Conservation (phyloP, 257 asterid genomes). For the Solanum clarkiae region DNA sequence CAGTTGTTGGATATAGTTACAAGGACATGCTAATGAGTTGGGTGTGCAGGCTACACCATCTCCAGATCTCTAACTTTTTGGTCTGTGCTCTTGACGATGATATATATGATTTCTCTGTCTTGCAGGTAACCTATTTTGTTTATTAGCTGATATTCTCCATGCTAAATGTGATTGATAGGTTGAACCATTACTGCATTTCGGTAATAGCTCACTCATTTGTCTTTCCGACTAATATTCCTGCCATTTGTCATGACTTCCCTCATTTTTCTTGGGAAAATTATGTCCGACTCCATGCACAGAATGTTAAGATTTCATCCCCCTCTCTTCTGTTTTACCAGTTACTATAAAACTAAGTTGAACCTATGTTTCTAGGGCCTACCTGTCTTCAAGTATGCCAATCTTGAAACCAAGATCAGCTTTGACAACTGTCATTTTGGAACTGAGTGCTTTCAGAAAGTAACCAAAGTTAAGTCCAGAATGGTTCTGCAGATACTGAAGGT, state of each 20-base stretch:
- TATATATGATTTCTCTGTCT: constrained; percentile 51
- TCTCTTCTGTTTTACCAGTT: not conserved
- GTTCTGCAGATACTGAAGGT: constrained; percentile 78
- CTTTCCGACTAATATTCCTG: not conserved
- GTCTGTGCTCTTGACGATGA: constrained; percentile 77
- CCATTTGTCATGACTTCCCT: not conserved
- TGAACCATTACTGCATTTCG: not conserved
- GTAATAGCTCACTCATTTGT: not conserved
- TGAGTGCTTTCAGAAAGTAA: constrained; percentile 82
- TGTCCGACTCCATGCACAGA: not conserved
- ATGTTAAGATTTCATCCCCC: not conserved
- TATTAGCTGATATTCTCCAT: not conserved
- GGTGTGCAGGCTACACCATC: constrained; percentile 67
- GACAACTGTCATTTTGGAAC: constrained; percentile 93
- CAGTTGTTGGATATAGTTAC: constrained; percentile 80
- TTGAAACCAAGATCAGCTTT: constrained; percentile 68
- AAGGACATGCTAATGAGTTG: constrained; percentile 97
- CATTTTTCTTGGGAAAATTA: not conserved
- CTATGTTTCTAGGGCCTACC: constrained; percentile 66
- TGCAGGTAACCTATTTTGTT: constrained; percentile 51
- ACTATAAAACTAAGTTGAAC: not conserved
- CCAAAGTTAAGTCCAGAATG: constrained; percentile 80
- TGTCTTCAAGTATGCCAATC: constrained; percentile 43
- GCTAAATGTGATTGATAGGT: not conserved
- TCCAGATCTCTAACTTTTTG: constrained; percentile 50